Conservation (phyloP, 139 green algal genomes). For the Picochlorum sp. region DNA sequence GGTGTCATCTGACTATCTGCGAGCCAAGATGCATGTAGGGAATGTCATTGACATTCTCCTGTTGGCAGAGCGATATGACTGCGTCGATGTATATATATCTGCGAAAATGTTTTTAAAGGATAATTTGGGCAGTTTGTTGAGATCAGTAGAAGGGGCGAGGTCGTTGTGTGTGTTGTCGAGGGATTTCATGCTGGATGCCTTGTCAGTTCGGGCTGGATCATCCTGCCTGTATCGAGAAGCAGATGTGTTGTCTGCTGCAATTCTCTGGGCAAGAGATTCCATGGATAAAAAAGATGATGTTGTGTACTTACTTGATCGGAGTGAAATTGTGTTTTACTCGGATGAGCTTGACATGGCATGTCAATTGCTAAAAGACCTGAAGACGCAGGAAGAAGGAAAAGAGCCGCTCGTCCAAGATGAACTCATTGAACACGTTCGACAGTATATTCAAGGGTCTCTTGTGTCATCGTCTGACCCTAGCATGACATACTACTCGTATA, state of each 20-base stretch:
- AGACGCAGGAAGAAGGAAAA: too few species aligned
- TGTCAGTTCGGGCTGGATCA: not conserved
- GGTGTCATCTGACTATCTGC: constrained; percentile 17
- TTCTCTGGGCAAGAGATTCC: not conserved
- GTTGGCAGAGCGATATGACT: constrained; percentile 18
- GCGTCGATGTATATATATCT: not conserved
- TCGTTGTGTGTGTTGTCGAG: not conserved
- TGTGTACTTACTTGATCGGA: not conserved
- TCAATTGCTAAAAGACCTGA: too few species aligned
- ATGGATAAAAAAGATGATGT: not conserved
- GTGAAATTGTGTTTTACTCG: too few species aligned
- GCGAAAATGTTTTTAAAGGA: not conserved
- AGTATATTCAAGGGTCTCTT: too few species aligned
- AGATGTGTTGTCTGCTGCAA: not conserved
- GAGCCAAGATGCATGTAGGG: constrained; percentile 4
- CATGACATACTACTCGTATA: too few species aligned
- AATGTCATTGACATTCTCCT: constrained; percentile 17
- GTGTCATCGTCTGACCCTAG: too few species aligned
- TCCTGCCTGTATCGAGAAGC: not conserved
- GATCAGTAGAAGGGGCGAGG: not conserved
- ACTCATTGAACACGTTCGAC: too few species aligned
- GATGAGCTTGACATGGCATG: too few species aligned
- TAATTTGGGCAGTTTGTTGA: not conserved
- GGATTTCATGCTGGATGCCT: too few species aligned
- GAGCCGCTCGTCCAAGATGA: too few species aligned